Conservation (phyloP, 2,329 filamentous ascomycete genomes). For the Tolypocladium paradoxum region DNA sequence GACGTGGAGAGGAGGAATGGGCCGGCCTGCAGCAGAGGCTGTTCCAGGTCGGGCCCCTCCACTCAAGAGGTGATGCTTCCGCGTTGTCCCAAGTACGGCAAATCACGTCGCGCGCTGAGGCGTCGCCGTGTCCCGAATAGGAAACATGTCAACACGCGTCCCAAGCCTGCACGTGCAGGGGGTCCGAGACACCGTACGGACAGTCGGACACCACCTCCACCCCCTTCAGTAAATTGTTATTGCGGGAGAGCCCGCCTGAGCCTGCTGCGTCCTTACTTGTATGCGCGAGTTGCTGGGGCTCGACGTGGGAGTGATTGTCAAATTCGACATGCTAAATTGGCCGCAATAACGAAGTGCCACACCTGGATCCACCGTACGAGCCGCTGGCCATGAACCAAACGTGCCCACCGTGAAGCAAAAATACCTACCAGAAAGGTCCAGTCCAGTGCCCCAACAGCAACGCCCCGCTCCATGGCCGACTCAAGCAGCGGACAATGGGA, state of each 20-base stretch:
- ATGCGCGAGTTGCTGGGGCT: background rate
- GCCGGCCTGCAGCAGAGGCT: constrained; percentile 1
- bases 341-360: too few species aligned
- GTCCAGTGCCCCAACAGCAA: too few species aligned
- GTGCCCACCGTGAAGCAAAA: too few species aligned
- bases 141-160: constrained; percentile 26
- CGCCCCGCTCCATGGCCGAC: too few species aligned
- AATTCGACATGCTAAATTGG: too few species aligned
- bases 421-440: too few species aligned
- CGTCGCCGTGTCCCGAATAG: constrained; percentile 17
- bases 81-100: constrained; percentile 14
- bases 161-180: constrained; percentile 9
- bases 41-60: constrained; percentile 1
- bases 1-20: constrained; percentile 3
- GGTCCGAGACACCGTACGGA: too few species aligned
- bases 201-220: background rate
- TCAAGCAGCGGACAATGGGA: too few species aligned
- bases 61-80: constrained; percentile 6
- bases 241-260: background rate
- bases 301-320: background rate
- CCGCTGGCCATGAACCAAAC: too few species aligned
- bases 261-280: background rate
- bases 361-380: too few species aligned
- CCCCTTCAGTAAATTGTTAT: background rate
- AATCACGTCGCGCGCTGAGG: constrained; percentile 20